These are phyloP conservation scores for Aphanomyces stellatus DNA, from an alignment of 352 stramenopile genomes.

Conservation along the genomic window DNA sequence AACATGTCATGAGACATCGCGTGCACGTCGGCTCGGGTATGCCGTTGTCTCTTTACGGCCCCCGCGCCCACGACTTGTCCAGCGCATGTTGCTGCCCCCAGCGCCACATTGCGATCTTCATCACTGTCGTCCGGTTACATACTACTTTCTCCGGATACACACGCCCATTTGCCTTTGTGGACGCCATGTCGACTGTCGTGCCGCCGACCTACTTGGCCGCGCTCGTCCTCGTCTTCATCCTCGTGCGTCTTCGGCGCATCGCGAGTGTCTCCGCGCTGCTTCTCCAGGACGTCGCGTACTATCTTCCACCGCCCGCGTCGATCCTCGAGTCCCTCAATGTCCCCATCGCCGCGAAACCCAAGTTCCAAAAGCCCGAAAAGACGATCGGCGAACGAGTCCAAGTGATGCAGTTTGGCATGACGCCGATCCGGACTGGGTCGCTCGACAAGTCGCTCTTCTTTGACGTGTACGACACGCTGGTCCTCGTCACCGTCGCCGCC, in stretches of 20 bases:
- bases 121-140: no score
- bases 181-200: no score
- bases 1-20: no score
- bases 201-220: constrained; percentile 59
- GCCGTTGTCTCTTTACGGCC: no score
- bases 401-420: constrained; percentile 58
- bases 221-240: constrained; percentile 58
- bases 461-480: constrained; percentile 76
- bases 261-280: constrained; percentile 48
- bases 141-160: no score
- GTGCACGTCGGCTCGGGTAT: no score
- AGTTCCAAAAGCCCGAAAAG: constrained; percentile 20
- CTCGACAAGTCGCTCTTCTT: constrained; percentile 73
- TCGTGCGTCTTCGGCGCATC: constrained; percentile 54
- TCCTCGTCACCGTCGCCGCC: constrained; percentile 47
- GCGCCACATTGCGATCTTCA: no score
- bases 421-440: constrained; percentile 49
- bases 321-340: constrained; percentile 58
- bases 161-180: no score
- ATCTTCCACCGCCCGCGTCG: constrained; percentile 61
- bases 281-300: constrained; percentile 60
- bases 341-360: background rate
- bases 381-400: constrained; percentile 45
- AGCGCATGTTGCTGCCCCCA: no score
- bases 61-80: no score